Percentiles rank a stretch among this genome's conserved stretches.
phyloP scores from a whole-genome alignment of 2,329 filamentous ascomycete genomes.

The Curvularia spicifera region DNA sequence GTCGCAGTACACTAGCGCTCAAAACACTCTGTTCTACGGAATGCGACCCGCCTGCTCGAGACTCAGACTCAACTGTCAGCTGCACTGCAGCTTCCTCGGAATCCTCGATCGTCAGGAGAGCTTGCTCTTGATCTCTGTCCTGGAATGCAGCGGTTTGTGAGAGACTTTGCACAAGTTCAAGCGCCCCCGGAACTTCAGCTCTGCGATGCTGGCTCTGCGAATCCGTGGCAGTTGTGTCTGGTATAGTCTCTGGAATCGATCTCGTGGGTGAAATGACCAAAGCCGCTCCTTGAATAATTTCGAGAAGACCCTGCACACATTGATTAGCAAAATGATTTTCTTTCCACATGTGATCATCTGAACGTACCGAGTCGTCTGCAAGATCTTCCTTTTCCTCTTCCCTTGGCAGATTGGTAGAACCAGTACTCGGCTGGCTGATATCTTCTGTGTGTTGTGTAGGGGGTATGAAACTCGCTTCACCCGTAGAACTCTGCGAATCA shows the following conservation, averaged over 20 bases:
- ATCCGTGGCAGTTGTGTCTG: conserved; percentile 27
- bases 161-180: conserved; percentile 9
- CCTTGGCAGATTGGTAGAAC: conserved; percentile 9
- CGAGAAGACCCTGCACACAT: conserved; percentile 20
- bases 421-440: conserved; percentile 13
- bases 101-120: too few relatives aligned
- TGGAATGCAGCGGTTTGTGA: conserved; percentile 3
- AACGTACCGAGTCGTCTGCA: conserved; percentile 22
- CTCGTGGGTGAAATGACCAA: conserved; percentile 24
- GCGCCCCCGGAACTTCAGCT: conserved; percentile 9
- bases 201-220: conserved; percentile 22
- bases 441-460: conserved; percentile 29
- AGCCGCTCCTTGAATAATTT: conserved; percentile 21
- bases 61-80: neutral
- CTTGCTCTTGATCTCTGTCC: neutral
- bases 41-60: neutral
- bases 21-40: neutral
- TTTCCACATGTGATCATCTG: neutral
- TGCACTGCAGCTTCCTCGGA: too few relatives aligned
- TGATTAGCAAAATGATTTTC: conserved; percentile 13
- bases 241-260: conserved; percentile 39
- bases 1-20: neutral
- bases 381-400: conserved; percentile 14
- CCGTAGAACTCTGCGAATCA: conserved; percentile 37
- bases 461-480: conserved; percentile 32